Percentiles rank a stretch among this genome's conserved stretches.
These are phyloP conservation scores for Coemansia sp. DNA, from an alignment of 192 early-diverging fungal genomes.

Conservation along the genomic window DNA sequence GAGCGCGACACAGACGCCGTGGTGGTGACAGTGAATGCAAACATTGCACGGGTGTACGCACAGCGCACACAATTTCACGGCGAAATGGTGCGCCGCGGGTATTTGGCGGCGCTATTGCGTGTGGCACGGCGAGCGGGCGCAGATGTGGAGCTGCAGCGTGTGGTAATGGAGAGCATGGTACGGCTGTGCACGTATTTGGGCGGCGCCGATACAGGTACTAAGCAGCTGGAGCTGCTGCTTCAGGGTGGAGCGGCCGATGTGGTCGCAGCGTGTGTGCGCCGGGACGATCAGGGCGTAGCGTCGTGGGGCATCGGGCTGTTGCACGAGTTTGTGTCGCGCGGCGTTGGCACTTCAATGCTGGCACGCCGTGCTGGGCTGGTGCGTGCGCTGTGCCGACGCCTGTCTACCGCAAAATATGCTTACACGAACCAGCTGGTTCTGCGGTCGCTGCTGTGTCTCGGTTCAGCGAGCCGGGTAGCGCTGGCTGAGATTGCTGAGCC, in stretches of 20 bases:
- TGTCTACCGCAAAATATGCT: conserved; percentile 37
- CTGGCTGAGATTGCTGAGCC: conserved; percentile 27
- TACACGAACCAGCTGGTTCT: conserved; percentile 54
- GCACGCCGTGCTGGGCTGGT: conserved; percentile 30
- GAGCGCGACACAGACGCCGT: conserved; percentile 2
- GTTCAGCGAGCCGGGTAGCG: conserved; percentile 12
- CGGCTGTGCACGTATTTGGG: conserved; percentile 44
- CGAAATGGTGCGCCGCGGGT: conserved; percentile 30
- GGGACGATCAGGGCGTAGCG: conserved; percentile 41
- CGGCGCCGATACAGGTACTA: conserved; percentile 3
- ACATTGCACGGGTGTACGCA: conserved; percentile 24
- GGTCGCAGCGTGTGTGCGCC: conserved; percentile 30
- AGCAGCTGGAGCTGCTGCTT: conserved; percentile 34
- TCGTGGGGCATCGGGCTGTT: conserved; percentile 55
- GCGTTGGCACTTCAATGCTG: conserved; percentile 29
- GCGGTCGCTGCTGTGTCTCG: conserved; percentile 48
- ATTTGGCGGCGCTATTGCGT: conserved; percentile 34
- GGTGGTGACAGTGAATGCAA: conserved; percentile 20
- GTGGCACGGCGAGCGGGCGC: conserved; percentile 18
- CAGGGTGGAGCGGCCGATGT: conserved; percentile 32
- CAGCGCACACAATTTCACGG: conserved; percentile 25
- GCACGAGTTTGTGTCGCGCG: conserved; percentile 52
- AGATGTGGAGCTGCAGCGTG: conserved; percentile 33
- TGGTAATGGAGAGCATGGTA: conserved; percentile 41
- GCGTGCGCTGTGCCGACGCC: conserved; percentile 39